These are phyloP conservation scores for Fusarium floridanum DNA, from an alignment of 2,329 filamentous ascomycete genomes.

Conservation along the genomic window DNA sequence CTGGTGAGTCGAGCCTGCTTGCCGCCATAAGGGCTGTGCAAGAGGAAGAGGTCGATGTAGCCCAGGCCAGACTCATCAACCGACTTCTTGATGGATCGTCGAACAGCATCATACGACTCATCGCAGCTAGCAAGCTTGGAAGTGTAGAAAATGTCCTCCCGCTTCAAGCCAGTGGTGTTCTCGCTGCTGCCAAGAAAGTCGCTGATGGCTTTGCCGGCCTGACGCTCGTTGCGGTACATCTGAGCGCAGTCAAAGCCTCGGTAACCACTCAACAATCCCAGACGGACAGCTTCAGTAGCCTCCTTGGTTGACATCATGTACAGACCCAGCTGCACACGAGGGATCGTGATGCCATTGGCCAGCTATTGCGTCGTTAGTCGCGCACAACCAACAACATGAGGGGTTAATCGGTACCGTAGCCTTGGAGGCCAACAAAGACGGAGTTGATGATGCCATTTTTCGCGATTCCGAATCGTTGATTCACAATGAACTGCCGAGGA, in stretches of 20 bases:
- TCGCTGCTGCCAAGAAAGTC: slow-evolving; percentile 65
- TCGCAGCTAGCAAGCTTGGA: slow-evolving; percentile 79
- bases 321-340: slow-evolving; percentile 79
- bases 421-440: slow-evolving; percentile 40
- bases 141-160: slow-evolving; percentile 83
- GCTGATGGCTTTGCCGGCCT: slow-evolving; percentile 75
- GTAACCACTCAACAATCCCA: slow-evolving; percentile 67
- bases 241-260: slow-evolving; percentile 66
- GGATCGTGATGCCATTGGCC: slow-evolving; percentile 75
- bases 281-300: slow-evolving; percentile 68
- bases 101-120: slow-evolving; percentile 75
- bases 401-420: slow-evolving; percentile 29
- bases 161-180: slow-evolving; percentile 65
- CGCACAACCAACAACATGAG: rapidly evolving
- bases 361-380: slow-evolving; percentile 57
- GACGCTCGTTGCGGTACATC: slow-evolving; percentile 76
- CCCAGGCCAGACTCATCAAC: slow-evolving; percentile 75
- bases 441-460: slow-evolving; percentile 37
- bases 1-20: slow-evolving; percentile 75
- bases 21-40: slow-evolving; percentile 85
- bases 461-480: not conserved
- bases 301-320: slow-evolving; percentile 77
- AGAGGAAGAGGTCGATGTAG: slow-evolving; percentile 83
- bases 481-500: not conserved
- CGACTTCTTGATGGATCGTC: slow-evolving; percentile 73